phyloP scores from a whole-genome alignment of 2,329 filamentous ascomycete species.

The Ceratocystis cubensis region DNA sequence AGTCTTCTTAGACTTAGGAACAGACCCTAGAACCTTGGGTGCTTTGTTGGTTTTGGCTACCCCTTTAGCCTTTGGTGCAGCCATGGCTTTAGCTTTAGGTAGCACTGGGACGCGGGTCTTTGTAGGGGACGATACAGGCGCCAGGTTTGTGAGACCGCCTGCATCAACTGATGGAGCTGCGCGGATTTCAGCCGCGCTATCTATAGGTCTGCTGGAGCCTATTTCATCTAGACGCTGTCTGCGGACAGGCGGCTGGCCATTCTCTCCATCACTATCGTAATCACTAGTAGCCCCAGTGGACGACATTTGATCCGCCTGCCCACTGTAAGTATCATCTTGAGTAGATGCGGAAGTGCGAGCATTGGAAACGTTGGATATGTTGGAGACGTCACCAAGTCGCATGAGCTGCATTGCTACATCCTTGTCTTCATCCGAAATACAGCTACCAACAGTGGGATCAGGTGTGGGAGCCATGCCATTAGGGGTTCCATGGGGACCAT shows the following conservation, averaged over 20 bases:
- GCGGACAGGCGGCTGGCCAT: conserved; percentile 39
- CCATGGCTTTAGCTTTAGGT: conserved; percentile 28
- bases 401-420: conserved; percentile 96
- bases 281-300: conserved; percentile 78
- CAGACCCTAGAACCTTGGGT: conserved; percentile 34
- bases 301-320: conserved; percentile 70
- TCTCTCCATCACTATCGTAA: conserved; percentile 55
- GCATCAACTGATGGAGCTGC: conserved; percentile 12
- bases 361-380: conserved; percentile 78
- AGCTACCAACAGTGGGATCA: conserved; percentile 92
- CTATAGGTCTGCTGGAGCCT: conserved; percentile 34
- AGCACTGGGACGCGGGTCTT: conserved; percentile 21
- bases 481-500: conserved; percentile 21
- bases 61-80: conserved; percentile 29
- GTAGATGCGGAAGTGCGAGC: conserved; percentile 89
- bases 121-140: conserved; percentile 14
- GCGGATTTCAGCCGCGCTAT: neutral
- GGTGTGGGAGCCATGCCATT: conserved; percentile 68
- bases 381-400: conserved; percentile 62
- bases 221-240: conserved; percentile 42
- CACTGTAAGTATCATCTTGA: conserved; percentile 84
- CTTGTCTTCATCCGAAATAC: conserved; percentile 85
- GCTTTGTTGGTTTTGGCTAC: conserved; percentile 37
- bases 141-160: neutral
- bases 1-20: conserved; percentile 37